Base-by-base conservation (phyloP, 2,329 filamentous ascomycete species). In the Paecilomyces fulvus region DNA sequence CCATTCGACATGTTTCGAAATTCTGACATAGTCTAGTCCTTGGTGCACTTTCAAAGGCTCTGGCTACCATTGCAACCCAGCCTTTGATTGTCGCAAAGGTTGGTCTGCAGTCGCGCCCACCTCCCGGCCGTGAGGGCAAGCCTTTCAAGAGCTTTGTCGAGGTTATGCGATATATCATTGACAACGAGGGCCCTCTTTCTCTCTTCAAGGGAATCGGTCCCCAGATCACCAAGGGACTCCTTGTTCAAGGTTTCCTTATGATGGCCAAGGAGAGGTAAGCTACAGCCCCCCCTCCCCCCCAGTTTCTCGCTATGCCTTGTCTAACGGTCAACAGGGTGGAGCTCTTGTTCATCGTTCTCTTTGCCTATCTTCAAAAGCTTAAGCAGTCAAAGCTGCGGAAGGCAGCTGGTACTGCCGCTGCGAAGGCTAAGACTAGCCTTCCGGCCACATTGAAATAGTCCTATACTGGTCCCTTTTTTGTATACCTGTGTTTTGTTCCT, bases 41-140 rank as follows among this genome's bases (percentile, higher is more conserved):
- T 53, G 94, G 94, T 59, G 91, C 94, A 49, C 82, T 95, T 75
- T 97, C 92, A 53, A 99, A 99, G 75, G 83, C 90, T 5, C 75
- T 97, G 58, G 94, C 94, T 54, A 99, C 94, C 0, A 86, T 99
- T 62, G 85, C 81, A 55, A 99, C 94, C 7, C 94, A 99, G 71
- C 94, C 94, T 12, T 80, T 99, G 55, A 99, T 99, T 66, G 92
- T 99, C 59, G 94, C 94, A 60, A 99, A 99, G 77, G 94, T 99
- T 59, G 92, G 94, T 53, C 79, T 99, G 58, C 94, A 99, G 73
- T 96, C 92, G 28, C 91, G 89, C 65, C 94, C 94, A 21, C 94
- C 94, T 0, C 85, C 91, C 59, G 81, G 84, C 21, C 84, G 92
- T 54, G 82, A 91, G 60, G 92, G 92, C 59, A 95, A 92, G 75